These are phyloP conservation scores for Aphanomyces stellatus DNA, from an alignment of 352 stramenopile genomes.

Conservation along the genomic window DNA sequence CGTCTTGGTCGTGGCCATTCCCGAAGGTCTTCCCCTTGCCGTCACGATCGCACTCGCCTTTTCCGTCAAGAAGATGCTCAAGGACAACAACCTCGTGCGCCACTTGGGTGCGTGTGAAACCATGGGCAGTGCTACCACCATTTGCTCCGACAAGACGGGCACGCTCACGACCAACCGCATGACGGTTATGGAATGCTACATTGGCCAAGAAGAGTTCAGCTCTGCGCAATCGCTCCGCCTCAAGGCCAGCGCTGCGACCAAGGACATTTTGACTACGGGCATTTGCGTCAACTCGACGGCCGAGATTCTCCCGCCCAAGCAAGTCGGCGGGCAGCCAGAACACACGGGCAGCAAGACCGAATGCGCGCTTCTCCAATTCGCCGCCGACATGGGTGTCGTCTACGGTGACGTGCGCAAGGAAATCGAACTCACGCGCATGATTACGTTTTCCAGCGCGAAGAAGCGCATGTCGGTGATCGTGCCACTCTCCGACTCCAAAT, in stretches of 20 bases:
- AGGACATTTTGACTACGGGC: constrained; percentile 47
- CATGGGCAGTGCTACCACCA: constrained; percentile 95
- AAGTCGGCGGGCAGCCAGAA: constrained; percentile 11
- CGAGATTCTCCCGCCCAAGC: constrained; percentile 33
- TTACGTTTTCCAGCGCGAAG: constrained; percentile 86
- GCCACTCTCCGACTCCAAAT: constrained; percentile 18
- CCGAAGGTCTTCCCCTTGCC: constrained; percentile 83
- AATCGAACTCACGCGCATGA: constrained; percentile 26
- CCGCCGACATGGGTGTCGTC: constrained; percentile 24
- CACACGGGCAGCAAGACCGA: constrained; percentile 42
- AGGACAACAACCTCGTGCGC: constrained; percentile 94
- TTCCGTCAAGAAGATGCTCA: constrained; percentile 92
- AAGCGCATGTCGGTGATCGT: constrained; percentile 93
- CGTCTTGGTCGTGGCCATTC: constrained; percentile 70
- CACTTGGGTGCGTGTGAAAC: constrained; percentile 95
- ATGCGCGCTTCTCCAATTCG: constrained; percentile 36
- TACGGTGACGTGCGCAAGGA: constrained; percentile 27
- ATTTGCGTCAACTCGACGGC: constrained; percentile 84
- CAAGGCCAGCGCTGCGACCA: constrained; percentile 8
- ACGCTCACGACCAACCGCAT: constrained; percentile 95
- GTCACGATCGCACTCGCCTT: constrained; percentile 86
- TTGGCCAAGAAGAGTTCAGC: constrained; percentile 25
- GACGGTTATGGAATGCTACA: constrained; percentile 82
- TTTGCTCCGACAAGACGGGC: constrained; percentile 95
- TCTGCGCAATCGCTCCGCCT: neutral